These are phyloP conservation scores for Ampelocalamus luodianensis DNA, from an alignment of 176 grass and related monocot genomes.

Conservation along the genomic window DNA sequence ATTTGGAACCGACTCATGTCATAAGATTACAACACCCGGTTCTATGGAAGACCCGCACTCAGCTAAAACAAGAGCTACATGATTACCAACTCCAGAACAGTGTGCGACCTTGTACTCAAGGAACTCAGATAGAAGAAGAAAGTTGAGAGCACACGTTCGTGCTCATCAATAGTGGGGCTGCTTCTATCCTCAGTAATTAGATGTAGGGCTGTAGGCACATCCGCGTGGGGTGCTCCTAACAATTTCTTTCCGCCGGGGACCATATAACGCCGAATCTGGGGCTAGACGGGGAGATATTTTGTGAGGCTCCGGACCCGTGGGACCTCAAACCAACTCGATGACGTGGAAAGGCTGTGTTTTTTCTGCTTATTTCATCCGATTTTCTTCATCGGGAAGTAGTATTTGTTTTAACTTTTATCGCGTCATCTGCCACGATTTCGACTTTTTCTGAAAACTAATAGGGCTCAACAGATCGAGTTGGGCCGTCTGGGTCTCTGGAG, in stretches of 20 bases:
- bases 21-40: too few relatives aligned
- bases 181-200: not conserved
- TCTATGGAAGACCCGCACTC: too few relatives aligned
- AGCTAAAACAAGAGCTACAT: too few relatives aligned
- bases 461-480: too few relatives aligned
- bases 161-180: fast-evolving
- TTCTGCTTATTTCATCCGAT: not conserved
- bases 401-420: not conserved
- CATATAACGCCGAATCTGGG: not conserved
- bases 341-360: not conserved
- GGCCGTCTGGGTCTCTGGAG: too few relatives aligned
- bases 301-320: not conserved
- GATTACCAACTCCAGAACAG: too few relatives aligned
- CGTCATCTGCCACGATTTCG: not conserved
- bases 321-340: conserved; percentile 5
- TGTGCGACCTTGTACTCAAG: not conserved
- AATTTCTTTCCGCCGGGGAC: not conserved
- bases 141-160: too few relatives aligned
- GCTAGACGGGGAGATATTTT: conserved; percentile 36
- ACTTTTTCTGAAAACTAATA: not conserved
- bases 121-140: not conserved
- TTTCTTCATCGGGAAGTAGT: not conserved
- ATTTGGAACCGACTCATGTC: too few relatives aligned
- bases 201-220: not conserved
- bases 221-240: not conserved